phyloP scores from a whole-genome alignment of 2,329 filamentous ascomycete genomes.

The Microdochium trichocladiopsis region DNA sequence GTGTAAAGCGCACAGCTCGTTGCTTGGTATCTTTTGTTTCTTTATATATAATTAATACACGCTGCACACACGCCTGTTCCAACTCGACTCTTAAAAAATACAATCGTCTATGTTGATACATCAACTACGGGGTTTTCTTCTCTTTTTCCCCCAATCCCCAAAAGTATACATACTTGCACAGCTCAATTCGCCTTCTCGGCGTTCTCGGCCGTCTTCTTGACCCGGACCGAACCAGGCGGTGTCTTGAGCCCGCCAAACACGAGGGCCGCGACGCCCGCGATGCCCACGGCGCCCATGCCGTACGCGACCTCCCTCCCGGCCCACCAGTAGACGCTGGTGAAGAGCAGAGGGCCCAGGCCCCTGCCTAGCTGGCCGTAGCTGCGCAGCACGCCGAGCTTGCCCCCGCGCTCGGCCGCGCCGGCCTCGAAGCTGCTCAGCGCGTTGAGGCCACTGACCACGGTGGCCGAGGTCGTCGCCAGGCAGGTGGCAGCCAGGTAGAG shows the following conservation, averaged over 20 bases:
- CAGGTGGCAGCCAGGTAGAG: slow-evolving; percentile 80
- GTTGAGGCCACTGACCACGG: slow-evolving; percentile 90
- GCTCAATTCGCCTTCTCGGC: slow-evolving; percentile 19
- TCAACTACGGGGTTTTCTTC: too few species aligned
- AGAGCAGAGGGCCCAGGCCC: slow-evolving; percentile 78
- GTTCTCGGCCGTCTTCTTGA: slow-evolving; percentile 6
- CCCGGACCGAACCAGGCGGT: slow-evolving; percentile 35
- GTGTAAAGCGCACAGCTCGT: too few species aligned
- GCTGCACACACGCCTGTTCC: too few species aligned
- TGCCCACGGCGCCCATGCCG: slow-evolving; percentile 69
- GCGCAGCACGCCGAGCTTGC: slow-evolving; percentile 77
- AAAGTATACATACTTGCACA: too few species aligned
- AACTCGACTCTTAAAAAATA: too few species aligned
- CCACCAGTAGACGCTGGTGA: slow-evolving; percentile 98
- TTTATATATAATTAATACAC: too few species aligned
- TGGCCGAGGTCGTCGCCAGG: slow-evolving; percentile 84
- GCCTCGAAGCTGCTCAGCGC: slow-evolving; percentile 89
- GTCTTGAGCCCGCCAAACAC: slow-evolving; percentile 68
- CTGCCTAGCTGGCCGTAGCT: slow-evolving; percentile 81
- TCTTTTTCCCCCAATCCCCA: too few species aligned
- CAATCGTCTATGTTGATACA: too few species aligned
- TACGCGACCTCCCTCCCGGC: slow-evolving; percentile 85
- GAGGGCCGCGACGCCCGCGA: slow-evolving; percentile 63
- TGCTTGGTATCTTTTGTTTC: too few species aligned
- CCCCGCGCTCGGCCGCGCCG: slow-evolving; percentile 69